Percentiles rank a stretch among this genome's conserved stretches.
Evolutionary conservation across 495 filamentous ascomycete species (phyloP).

Genomic region (Neurospora sp.): DNA sequence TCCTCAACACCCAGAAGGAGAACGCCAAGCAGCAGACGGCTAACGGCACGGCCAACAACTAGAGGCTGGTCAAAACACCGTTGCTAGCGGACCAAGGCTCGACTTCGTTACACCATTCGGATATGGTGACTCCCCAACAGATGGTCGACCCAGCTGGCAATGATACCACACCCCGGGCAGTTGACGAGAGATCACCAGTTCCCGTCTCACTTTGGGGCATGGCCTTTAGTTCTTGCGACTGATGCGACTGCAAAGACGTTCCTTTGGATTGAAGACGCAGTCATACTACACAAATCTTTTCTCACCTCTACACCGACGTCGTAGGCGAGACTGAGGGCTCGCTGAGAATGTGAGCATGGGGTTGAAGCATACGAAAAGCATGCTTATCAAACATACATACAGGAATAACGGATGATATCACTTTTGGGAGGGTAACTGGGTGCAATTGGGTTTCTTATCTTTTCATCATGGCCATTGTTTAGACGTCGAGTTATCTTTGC

Average conservation of each 20-base stretch:
- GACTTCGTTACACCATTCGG: background rate
- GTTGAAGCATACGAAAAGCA: background rate
- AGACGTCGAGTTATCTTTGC: background rate
- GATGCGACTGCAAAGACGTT: background rate
- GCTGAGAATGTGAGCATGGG: background rate
- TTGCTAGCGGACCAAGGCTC: background rate
- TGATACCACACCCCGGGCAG: background rate
- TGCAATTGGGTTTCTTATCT: background rate
- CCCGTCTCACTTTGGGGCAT: background rate
- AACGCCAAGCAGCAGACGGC: slow-evolving; percentile 47
- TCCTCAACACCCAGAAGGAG: slow-evolving; percentile 49
- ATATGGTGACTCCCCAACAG: background rate
- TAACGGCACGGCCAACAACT: slow-evolving; percentile 26
- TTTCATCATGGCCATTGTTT: background rate
- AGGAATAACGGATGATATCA: background rate
- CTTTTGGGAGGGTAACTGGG: background rate
- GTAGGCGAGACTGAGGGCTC: background rate
- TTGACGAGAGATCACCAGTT: background rate
- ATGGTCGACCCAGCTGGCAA: background rate
- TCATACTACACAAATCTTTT: background rate
- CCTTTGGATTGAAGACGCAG: background rate
- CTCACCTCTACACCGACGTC: background rate
- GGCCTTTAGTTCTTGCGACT: background rate
- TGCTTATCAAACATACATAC: background rate
- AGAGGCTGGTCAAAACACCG: background rate